phyloP scores from a whole-genome alignment of 345 rosid genomes.

The Hibiscus syriacus region DNA sequence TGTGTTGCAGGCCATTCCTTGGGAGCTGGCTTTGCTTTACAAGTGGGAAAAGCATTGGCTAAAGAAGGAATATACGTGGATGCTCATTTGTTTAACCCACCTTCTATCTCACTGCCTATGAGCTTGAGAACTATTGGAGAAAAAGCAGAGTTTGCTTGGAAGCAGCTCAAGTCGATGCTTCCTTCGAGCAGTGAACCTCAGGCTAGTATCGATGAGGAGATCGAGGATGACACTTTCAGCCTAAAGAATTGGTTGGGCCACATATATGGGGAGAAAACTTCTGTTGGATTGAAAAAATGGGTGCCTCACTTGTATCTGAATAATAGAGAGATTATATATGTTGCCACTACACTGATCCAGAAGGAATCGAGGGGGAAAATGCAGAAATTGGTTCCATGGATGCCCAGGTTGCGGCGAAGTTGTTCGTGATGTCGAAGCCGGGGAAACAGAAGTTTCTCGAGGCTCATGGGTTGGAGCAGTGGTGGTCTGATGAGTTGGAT shows the following conservation, averaged over 20 bases:
- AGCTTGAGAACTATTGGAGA: constrained; percentile 53
- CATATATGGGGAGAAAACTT: constrained; percentile 19
- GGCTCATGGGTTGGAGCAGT: constrained; percentile 31
- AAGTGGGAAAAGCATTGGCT: constrained; percentile 83
- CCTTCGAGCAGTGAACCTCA: background rate
- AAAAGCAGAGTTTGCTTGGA: background rate
- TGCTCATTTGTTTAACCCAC: constrained; percentile 88
- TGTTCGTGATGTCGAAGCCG: no score
- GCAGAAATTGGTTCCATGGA: background rate
- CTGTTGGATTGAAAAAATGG: constrained; percentile 9
- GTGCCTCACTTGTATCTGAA: background rate
- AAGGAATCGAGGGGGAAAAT: background rate
- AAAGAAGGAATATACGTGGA: constrained; percentile 73
- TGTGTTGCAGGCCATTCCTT: constrained; percentile 87
- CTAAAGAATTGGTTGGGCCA: no score
- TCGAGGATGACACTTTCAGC: no score
- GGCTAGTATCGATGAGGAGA: background rate
- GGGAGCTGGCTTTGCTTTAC: constrained; percentile 93
- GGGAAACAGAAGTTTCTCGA: no score
- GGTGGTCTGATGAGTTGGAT: constrained; percentile 20
- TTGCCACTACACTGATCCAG: background rate
- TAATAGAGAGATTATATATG: background rate
- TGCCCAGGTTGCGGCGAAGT: background rate
- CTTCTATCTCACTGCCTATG: constrained; percentile 80
- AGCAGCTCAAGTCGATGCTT: background rate